Percentiles rank a stretch among this genome's conserved stretches.
Evolutionary conservation across 164 flowering plant genomes (phyloP).

Genomic region (Annona cherimola): DNA sequence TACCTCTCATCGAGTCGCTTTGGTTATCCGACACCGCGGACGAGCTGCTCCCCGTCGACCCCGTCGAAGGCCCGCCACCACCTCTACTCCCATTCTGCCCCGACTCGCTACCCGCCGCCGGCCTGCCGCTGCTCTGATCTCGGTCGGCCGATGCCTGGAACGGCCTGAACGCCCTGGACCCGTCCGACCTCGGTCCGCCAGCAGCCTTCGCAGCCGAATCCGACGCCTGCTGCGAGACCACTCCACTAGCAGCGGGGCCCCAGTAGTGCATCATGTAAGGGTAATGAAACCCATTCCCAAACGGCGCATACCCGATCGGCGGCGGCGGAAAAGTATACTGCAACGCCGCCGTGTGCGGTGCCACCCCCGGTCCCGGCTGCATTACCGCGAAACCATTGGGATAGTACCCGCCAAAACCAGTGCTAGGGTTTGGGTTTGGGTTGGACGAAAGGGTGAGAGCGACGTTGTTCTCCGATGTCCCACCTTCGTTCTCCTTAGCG

Average conservation of each 20-base stretch:
- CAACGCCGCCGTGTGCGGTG: neutral
- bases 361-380: neutral
- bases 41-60: conserved; percentile 10
- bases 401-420: neutral
- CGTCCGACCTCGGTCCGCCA: neutral
- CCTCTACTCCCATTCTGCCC: neutral
- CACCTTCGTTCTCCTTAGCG: conserved; percentile 5
- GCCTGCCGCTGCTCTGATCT: neutral
- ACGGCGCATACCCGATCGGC: conserved; percentile 7
- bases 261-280: conserved; percentile 26
- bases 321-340: conserved; percentile 7
- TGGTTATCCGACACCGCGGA: conserved; percentile 17
- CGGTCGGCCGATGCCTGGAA: neutral
- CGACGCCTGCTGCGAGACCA: neutral
- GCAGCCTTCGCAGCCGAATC: neutral
- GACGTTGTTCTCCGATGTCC: conserved; percentile 1
- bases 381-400: neutral
- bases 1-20: conserved; percentile 14
- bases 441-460: neutral
- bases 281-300: conserved; percentile 13
- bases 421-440: conserved; percentile 1
- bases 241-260: conserved; percentile 4
- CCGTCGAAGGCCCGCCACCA: neutral
- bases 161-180: conserved; percentile 10
- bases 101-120: neutral